Evolutionary conservation across 169 alveolate species (phyloP).

Genomic region (Plasmodium yoelii): DNA sequence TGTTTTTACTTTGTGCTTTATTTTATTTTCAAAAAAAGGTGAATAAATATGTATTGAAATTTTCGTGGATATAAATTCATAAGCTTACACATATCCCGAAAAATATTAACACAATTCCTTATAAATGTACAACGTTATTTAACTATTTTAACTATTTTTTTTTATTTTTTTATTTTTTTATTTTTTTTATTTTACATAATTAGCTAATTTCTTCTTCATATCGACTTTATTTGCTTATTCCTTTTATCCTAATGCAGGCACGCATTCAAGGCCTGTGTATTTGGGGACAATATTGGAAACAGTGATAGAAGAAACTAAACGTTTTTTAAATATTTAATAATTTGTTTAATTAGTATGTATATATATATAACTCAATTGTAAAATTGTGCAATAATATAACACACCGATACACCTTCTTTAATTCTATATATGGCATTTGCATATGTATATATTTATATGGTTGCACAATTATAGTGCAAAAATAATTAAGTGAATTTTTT

Average conservation of each 20-base stretch:
- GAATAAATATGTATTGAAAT: too few species aligned
- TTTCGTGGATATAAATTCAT: not conserved
- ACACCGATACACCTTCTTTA: not conserved
- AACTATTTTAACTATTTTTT: not conserved
- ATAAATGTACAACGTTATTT: not conserved
- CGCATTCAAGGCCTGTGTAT: slow-evolving; percentile 71
- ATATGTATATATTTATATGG: not conserved
- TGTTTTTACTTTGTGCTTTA: not conserved
- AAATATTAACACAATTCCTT: too few species aligned
- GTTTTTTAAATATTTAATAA: slow-evolving; percentile 33
- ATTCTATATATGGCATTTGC: not conserved
- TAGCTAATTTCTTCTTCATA: not conserved
- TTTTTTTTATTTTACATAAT: not conserved
- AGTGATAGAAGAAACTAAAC: slow-evolving; percentile 25
- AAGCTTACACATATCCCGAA: not conserved
- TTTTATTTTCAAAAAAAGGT: not conserved
- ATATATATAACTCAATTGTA: too few species aligned
- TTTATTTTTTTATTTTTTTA: too few species aligned
- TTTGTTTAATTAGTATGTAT: not conserved
- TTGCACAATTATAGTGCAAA: not conserved
- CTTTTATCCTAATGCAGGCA: slow-evolving; percentile 56
- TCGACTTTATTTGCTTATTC: not conserved
- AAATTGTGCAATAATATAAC: not conserved
- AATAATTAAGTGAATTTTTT: too few species aligned
- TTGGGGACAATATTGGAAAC: slow-evolving; percentile 38